A percentile compares a stretch with the other conserved stretches of the same genome.
Conservation (phyloP, 2,329 filamentous ascomycete genomes). For the Aspergillus costaricaensis region DNA sequence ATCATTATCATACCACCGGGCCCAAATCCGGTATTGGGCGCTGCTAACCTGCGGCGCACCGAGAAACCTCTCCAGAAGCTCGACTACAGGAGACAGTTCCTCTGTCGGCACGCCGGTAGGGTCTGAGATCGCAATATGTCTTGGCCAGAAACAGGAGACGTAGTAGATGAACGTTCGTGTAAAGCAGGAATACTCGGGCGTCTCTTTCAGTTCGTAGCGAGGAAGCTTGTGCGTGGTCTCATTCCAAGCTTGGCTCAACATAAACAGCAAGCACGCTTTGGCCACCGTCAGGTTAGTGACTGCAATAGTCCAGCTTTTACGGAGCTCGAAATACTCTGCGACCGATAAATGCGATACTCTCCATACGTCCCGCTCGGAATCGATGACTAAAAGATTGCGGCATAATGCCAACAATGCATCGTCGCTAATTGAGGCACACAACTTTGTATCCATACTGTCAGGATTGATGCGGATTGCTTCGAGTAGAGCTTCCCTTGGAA, state of each 20-base stretch:
- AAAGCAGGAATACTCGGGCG: background rate
- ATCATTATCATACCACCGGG: background rate
- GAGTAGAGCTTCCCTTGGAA: constrained; percentile 5
- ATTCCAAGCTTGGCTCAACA: background rate
- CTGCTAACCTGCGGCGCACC: background rate
- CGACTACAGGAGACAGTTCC: background rate
- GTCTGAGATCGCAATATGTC: background rate
- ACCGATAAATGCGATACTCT: constrained; percentile 19
- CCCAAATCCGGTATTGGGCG: background rate
- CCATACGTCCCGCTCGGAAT: constrained; percentile 13
- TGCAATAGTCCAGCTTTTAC: background rate
- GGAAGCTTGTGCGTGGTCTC: background rate
- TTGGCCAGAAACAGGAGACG: background rate
- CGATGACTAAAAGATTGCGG: constrained; percentile 15
- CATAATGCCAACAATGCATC: constrained; percentile 15
- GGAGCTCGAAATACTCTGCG: constrained; percentile 15
- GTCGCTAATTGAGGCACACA: constrained; percentile 8
- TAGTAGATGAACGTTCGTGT: background rate
- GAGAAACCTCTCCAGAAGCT: background rate
- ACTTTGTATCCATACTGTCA: background rate
- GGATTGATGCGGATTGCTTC: constrained; percentile 13
- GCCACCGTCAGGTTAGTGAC: background rate
- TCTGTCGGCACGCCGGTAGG: background rate
- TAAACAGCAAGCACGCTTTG: background rate
- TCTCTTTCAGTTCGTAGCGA: background rate